Evolutionary conservation across 2,329 filamentous ascomycete species (phyloP).

Genomic region (Pseudohalonectria lignicola): DNA sequence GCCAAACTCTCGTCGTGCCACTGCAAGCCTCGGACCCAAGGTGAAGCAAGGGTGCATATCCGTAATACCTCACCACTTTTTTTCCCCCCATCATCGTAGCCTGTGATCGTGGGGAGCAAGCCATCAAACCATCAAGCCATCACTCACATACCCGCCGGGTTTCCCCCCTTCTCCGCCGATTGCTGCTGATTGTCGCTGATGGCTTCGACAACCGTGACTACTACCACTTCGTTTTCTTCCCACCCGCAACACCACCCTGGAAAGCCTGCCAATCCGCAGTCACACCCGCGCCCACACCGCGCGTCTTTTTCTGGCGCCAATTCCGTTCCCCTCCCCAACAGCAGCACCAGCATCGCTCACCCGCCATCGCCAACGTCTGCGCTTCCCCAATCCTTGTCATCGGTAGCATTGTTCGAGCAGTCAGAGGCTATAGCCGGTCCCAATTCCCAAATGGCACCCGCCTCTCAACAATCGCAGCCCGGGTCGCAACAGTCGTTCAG

Average conservation of each 20-base stretch:
- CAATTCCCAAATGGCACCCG: conserved; percentile 11
- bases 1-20: background rate
- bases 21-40: no score
- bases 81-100: no score
- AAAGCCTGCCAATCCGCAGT: conserved; percentile 4
- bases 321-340: conserved; percentile 5
- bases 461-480: conserved; percentile 17
- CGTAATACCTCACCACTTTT: no score
- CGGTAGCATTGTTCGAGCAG: conserved; percentile 9
- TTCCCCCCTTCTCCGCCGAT: no score
- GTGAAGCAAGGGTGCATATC: no score
- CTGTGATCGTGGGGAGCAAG: no score
- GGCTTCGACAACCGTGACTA: conserved; percentile 25
- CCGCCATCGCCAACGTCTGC: background rate
- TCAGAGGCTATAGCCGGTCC: conserved; percentile 2
- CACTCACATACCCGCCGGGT: no score
- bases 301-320: conserved; percentile 11
- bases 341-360: conserved; percentile 3
- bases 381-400: conserved; percentile 6
- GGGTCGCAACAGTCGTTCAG: conserved; percentile 41
- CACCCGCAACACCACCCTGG: background rate
- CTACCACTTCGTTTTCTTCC: conserved; percentile 7
- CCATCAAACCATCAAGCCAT: no score
- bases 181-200: conserved; percentile 16
- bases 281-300: conserved; percentile 11